Conservation (phyloP, 306 rosid species). For the Prunus mira region DNA sequence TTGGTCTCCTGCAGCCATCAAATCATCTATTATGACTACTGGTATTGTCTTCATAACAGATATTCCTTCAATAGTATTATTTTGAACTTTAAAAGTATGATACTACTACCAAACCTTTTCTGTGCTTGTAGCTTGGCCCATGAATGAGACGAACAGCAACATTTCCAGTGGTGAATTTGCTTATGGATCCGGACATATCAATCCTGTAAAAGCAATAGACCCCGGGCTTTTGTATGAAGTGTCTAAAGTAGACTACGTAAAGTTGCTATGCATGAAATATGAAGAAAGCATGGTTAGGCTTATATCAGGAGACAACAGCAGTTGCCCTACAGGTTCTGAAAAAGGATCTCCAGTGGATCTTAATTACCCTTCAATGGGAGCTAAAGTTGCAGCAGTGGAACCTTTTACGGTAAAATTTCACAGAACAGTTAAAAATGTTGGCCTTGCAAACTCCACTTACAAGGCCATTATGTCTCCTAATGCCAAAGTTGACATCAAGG, state of each 20-base stretch:
- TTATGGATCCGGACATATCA: conserved; percentile 33
- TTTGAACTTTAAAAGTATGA: conserved; percentile 14
- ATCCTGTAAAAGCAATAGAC: conserved; percentile 23
- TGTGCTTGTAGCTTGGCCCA: conserved; percentile 14
- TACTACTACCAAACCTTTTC: neutral
- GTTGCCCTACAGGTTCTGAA: conserved; percentile 6
- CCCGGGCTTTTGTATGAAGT: conserved; percentile 40
- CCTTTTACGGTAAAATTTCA: conserved; percentile 9
- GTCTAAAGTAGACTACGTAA: conserved; percentile 22
- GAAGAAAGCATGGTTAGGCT: neutral
- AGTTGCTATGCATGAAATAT: conserved; percentile 24
- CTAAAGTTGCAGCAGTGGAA: neutral
- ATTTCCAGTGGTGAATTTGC: conserved; percentile 22
- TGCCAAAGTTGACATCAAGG: conserved; percentile 1
- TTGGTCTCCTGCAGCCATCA: conserved; percentile 40
- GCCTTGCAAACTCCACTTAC: conserved; percentile 26
- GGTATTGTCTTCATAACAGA: conserved; percentile 15
- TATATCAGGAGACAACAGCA: conserved; percentile 16
- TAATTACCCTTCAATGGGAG: conserved; percentile 31
- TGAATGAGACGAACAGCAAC: neutral
- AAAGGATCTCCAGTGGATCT: conserved; percentile 18
- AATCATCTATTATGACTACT: conserved; percentile 30
- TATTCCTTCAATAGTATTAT: conserved; percentile 23
- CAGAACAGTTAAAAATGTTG: conserved; percentile 40
- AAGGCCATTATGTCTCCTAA: conserved; percentile 3